Evolutionary conservation across 129 eudicot species (phyloP).

Genomic region (Pulicaria dysenterica): DNA sequence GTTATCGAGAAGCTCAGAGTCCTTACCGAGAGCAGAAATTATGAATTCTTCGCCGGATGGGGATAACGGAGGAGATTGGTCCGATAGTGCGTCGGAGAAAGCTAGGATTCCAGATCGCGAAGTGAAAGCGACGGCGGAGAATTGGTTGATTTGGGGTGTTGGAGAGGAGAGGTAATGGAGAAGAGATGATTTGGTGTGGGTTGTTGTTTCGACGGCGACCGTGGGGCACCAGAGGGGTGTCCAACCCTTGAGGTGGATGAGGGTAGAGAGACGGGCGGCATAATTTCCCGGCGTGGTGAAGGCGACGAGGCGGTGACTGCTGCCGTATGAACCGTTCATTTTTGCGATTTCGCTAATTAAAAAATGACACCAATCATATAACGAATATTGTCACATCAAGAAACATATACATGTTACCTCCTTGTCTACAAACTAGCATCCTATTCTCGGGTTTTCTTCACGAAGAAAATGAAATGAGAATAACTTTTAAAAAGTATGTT

Average conservation of each 20-base stretch:
- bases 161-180: constrained; percentile 36
- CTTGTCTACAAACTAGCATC: no score
- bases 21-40: constrained; percentile 73
- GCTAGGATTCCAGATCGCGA: constrained; percentile 73
- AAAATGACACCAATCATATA: no score
- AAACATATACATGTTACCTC: no score
- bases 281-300: constrained; percentile 86
- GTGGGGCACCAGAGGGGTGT: constrained; percentile 85
- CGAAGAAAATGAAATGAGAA: no score
- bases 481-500: no score
- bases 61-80: constrained; percentile 39
- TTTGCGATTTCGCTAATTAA: background rate
- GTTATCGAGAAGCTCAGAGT: constrained; percentile 50
- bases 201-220: constrained; percentile 64
- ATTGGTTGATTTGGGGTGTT: constrained; percentile 36
- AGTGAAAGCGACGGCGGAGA: constrained; percentile 90
- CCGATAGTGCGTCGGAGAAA: constrained; percentile 53
- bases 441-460: no score
- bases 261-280: constrained; percentile 61
- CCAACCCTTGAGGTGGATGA: constrained; percentile 64
- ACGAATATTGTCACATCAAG: no score
- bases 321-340: constrained; percentile 1
- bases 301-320: constrained; percentile 53
- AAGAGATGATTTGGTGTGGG: constrained; percentile 55
- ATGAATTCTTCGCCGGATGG: constrained; percentile 50